Evolutionary conservation across 805 yeast species (phyloP), one percentile per base, ranked within the genome.

Genomic region (Ogataea nitratoaversa): DNA sequence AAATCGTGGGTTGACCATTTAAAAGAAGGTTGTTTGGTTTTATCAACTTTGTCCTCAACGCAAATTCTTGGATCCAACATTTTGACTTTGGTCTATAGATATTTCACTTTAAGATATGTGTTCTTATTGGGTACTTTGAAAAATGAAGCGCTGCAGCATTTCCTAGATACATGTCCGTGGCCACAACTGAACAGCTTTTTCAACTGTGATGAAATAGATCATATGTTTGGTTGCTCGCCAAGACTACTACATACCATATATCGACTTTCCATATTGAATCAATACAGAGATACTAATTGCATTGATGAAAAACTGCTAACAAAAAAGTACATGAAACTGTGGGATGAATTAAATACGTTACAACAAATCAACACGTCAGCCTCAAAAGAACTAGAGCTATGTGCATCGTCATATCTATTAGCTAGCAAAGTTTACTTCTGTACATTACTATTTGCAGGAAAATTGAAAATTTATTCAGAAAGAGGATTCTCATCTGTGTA

Each of bases 221-320:
- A 60, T 29, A 52, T 62, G 57, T 53, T 58, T 44, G 67, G 67
- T 4, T 61, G 66, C 40, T 60, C 67, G 0, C 65, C 67, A 2
- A 36, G 49, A 32, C 47, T 63, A 12, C 37, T 61, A 3, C 37
- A 48, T 36, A 36, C 49, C 3, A 55, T 61, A 19, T 49, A 55
- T 33, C 40, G 50, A n/a, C 38, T 57, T 4, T 46, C 56, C 5
- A 43, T 42, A 29, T 38, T 54, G 8, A 52, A 50, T 30, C 46
- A 53, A 31, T 16, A 30, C 2, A 32, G 41, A 19, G 49, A 49
- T 17, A 22, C 27, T 3, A 30, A 27, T 5, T 11, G 23, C 3
- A 34, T 52, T 18, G 42, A 34, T 8, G 17, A 32, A 6, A 20
- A 32, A 8, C 27, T 35, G 16, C 38, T 45, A 14, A 27, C 38